Base-by-base conservation (phyloP, 2,329 filamentous ascomycete species). In the Fusarium gaditjirri region DNA sequence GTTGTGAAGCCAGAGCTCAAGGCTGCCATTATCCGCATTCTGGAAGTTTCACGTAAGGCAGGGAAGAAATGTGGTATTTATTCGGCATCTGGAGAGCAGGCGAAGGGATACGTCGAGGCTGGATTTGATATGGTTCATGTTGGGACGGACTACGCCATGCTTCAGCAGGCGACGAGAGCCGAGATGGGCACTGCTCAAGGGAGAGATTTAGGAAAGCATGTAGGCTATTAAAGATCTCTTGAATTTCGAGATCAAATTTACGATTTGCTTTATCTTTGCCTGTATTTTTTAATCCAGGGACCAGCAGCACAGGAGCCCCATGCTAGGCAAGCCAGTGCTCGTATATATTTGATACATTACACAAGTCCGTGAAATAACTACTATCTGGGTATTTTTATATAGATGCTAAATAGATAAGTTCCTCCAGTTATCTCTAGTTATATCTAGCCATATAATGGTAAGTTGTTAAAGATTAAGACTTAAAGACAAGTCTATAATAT, bases 11-110 rank as follows among this genome's bases (percentile, higher is more conserved):
- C 47, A 36, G 53, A 67, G 31, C 33, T 67, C 2, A 65, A 52
- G 2, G 31, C 14, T 7, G 38, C 46, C 6, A 44, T 67, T 6
- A 13, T 36, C n/a, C n/a, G 19, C 2, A 53, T 65, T 19, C n/a
- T 65, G 1, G 36, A 49, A 19, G 36, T 61, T 2, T n/a, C 41
- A 0, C 64, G 42, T 21, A 60, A 67, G 14, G 31, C 61, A 21
- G 61, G 47, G 6, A 65, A 67, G 31, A 65, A 65, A 31, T 67
- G 64, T 1, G 64, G 64, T 3, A 44, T 67, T 21, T 65, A 67
- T 29, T 47, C 53, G 3, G 38, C 25, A 4, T 65, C 61, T 19
- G 61, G 53, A 14, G 53, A 44, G 13, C 36, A 38, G n/a, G 54
- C 53, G 3, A 67, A 31, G 2, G 61, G 52, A 41, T 67, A 65